Conservation (phyloP, 345 rosid species). For the Euclidium syriacum region DNA sequence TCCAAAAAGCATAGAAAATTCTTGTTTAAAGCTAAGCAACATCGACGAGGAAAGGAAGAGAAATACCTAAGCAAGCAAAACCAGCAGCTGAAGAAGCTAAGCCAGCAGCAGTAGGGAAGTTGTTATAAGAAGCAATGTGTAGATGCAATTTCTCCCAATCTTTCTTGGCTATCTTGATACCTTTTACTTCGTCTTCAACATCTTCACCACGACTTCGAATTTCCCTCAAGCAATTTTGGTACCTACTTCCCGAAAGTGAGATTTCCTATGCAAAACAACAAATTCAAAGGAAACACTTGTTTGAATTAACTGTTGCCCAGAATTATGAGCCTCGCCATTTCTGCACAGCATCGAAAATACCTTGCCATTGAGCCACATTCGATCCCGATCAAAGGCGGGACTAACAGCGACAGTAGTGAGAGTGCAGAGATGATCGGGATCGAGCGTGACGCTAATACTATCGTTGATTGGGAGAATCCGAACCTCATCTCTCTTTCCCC, state of each 20-base stretch:
- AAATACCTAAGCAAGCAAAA: conserved; percentile 83
- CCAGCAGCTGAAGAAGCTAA: conserved; percentile 99
- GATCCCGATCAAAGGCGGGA: conserved; percentile 74
- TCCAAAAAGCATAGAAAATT: background rate
- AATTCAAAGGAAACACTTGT: background rate
- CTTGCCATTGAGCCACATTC: conserved; percentile 98
- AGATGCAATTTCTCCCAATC: conserved; percentile 82
- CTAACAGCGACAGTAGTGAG: conserved; percentile 92
- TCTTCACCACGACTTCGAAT: conserved; percentile 67
- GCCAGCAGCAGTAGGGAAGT: conserved; percentile 96
- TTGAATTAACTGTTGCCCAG: background rate
- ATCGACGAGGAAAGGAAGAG: background rate
- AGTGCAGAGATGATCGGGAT: conserved; percentile 83
- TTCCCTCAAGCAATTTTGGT: conserved; percentile 77
- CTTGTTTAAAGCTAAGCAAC: background rate
- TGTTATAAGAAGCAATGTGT: conserved; percentile 83
- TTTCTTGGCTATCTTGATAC: conserved; percentile 65
- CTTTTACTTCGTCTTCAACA: conserved; percentile 68
- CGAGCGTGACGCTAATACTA: conserved; percentile 87
- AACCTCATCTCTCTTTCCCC: conserved; percentile 90
- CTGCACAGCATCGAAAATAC: too few relatives aligned
- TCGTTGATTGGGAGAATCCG: conserved; percentile 82
- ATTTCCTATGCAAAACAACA: conserved; percentile 56
- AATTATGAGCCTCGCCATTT: background rate
- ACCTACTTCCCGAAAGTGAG: conserved; percentile 86